Evolutionary conservation across 805 yeast species (phyloP).

Genomic region (Lachancea waltii): DNA sequence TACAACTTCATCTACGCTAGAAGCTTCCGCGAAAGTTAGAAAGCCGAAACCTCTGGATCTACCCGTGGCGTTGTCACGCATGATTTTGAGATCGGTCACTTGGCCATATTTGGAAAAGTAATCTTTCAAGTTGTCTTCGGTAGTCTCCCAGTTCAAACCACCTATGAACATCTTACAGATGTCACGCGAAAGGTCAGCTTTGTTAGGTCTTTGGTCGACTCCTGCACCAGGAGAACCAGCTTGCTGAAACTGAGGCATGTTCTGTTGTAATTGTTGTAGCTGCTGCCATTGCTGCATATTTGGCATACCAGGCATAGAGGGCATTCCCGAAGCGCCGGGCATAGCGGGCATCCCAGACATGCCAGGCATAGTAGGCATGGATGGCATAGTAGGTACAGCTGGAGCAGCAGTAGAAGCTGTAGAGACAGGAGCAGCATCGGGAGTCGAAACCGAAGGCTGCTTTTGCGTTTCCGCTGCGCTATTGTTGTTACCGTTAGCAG

Average conservation of each 20-base stretch:
- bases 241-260: conserved; percentile 31
- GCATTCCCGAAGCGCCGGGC: conserved; percentile 18
- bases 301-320: conserved; percentile 12
- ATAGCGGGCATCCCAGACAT: conserved; percentile 15
- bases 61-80: conserved; percentile 85
- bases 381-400: no score
- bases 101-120: conserved; percentile 88
- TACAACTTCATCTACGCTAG: conserved; percentile 79
- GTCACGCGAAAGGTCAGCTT: conserved; percentile 56
- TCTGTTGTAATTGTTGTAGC: conserved; percentile 29
- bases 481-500: conserved; percentile 18
- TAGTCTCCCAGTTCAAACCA: conserved; percentile 96
- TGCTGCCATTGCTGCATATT: conserved; percentile 12
- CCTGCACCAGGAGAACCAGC: conserved; percentile 12
- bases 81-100: conserved; percentile 79
- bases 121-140: conserved; percentile 75
- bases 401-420: conserved; percentile 11
- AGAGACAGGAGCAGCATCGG: conserved; percentile 3
- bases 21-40: conserved; percentile 75
- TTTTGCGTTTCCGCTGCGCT: neutral
- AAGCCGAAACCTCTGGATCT: conserved; percentile 94
- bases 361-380: conserved; percentile 13
- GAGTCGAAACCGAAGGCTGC: neutral
- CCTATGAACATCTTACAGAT: conserved; percentile 93
- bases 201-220: conserved; percentile 24